A percentile compares a stretch with the other conserved stretches of the same genome.
phyloP scores from a whole-genome alignment of 805 yeast genomes.

The Millerozyma miso region DNA sequence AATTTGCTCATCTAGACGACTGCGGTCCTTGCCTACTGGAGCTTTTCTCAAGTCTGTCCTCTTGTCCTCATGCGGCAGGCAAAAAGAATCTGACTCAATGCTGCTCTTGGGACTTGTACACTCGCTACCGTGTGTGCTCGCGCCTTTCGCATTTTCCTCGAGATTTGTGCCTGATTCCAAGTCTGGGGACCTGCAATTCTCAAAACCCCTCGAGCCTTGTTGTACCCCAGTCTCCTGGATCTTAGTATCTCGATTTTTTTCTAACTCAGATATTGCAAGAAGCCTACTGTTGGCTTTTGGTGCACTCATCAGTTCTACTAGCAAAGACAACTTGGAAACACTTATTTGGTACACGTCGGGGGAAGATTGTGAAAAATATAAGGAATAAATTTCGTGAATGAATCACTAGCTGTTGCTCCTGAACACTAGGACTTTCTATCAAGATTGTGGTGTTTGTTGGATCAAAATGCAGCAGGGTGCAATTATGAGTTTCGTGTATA shows the following conservation, averaged over 20 bases:
- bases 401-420: too few relatives aligned
- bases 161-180: background rate
- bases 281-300: conserved; percentile 18
- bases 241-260: background rate
- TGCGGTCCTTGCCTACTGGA: conserved; percentile 6
- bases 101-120: background rate
- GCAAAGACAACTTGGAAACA: conserved; percentile 27
- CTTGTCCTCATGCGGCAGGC: background rate
- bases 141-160: background rate
- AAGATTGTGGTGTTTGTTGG: too few relatives aligned
- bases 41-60: background rate
- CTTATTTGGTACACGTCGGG: conserved; percentile 1
- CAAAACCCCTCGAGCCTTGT: background rate
- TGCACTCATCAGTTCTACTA: conserved; percentile 32
- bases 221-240: background rate
- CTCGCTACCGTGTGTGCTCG: background rate
- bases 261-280: background rate
- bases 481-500: too few relatives aligned
- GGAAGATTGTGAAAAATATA: background rate
- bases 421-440: too few relatives aligned
- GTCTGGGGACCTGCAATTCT: background rate
- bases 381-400: too few relatives aligned
- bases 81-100: background rate
- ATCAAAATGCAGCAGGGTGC: too few relatives aligned
- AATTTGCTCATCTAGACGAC: conserved; percentile 17